Base-by-base conservation (phyloP, 2,329 filamentous ascomycete genomes). In the Cercospora sp. region DNA sequence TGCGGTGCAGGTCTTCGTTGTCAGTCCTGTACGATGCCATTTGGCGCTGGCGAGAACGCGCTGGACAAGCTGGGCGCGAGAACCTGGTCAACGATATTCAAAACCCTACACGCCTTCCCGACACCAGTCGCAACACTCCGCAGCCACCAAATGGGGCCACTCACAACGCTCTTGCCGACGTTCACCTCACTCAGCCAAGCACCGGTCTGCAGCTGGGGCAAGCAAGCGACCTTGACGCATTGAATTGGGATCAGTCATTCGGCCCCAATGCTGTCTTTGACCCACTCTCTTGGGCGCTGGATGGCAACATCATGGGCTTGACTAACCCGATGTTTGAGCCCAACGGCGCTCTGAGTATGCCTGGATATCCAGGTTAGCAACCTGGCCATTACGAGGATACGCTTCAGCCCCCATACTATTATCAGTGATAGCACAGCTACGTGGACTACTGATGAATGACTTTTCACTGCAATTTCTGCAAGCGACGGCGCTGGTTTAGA, bases 251-350 rank as follows among this genome's bases (percentile, higher is more conserved):
- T 42, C 71, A 80, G 60, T 80, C 79, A 57, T 82, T 81, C 36
- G 81, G 75, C 8, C 70, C 72, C 5, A 93, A 93, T 78, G 92
- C 96, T 78, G 92, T 96, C 69, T 97, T 96, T 76, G 93, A 97
- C 80, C 92, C 94, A 0, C 85, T 97, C 75, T 92, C 94, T 78
- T 97, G 94, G 94, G 93, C 96, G 84, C 83, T 97, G 68, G 94
- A 97, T 78, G 92, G 92, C 13, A 84, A 94, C 36, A 84, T 95
- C 12, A 62, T 65, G 31, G 70, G 72, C 4, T 66, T 72, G 36
- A 69, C 66, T 1, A 57, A 63, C 9, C 64, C 70, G 3, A 68
- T 73, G 20, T 73, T 73, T 30, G 70, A 70, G 8, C 55, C 48
- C 5, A 65, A 65, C 10, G 66, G 64, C 28, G 48, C 51, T 7